Base-by-base conservation (phyloP, 768 basidiomycete species). In the Termitomyces sp. region DNA sequence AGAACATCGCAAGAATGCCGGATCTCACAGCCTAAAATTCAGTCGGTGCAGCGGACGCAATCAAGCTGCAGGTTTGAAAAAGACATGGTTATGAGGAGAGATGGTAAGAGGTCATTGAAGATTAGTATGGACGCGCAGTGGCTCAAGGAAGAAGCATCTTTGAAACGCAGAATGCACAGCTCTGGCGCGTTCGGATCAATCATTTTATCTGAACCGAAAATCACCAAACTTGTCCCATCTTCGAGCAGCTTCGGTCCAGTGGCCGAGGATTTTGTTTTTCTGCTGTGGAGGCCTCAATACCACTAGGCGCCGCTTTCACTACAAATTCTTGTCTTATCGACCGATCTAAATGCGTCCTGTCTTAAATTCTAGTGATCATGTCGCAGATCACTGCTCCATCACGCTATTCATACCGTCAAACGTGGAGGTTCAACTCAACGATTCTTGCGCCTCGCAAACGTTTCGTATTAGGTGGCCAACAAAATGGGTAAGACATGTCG, bases 261-360 rank as follows among this genome's bases (percentile, higher is more conserved):
- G 28, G 28, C 28, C 28, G 28, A 28, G 28, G 28, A 28, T 28
- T 28, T 28, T 28, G 28, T 28, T 28, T 28, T 28, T 28, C 28
- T 28, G 28, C 28, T 28, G 28, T 28, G 28, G 28, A 28, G 28
- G 28, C 28, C 24, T 24, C 22, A 24, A 11, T 20, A 12, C 44
- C 11, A 12, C 15, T 45, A 9, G 8, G 4, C 9, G 20, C 44
- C 5, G 45, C 6, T 46, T 13, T 46, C 6, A 20, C 45, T 24
- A 22, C 28, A n/a, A n/a, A n/a, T n/a, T n/a, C n/a, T n/a, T 53
- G 20, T 22, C 22, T 52, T 24, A 39, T 24, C 22, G 22, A 53
- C 35, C 36, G 52, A 54, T 54, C 52, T n/a, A 51, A 51, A 51
- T 51, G 33, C 18, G 51, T 36, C 51, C 20, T 36, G n/a, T 36